phyloP scores from a whole-genome alignment of 2,329 filamentous ascomycete species.

The Elsinoe necatrix region DNA sequence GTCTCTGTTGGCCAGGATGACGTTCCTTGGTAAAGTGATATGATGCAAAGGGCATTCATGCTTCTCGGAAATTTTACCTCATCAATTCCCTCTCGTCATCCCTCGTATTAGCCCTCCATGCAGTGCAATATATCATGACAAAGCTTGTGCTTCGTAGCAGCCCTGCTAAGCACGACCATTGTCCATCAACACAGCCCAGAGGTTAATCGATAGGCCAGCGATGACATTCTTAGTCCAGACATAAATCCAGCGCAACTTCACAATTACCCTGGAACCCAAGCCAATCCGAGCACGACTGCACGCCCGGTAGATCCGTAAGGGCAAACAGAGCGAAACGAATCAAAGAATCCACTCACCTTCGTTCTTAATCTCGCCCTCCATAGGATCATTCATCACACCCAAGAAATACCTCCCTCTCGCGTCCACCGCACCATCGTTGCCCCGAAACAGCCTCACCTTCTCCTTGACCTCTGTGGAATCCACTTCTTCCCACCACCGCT shows the following conservation, averaged over 20 bases:
- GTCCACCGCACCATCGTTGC: constrained; percentile 78
- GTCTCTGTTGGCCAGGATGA: neutral
- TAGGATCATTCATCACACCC: constrained; percentile 75
- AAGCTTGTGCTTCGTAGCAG: neutral
- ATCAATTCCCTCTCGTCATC: neutral
- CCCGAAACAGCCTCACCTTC: constrained; percentile 44
- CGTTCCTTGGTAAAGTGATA: neutral
- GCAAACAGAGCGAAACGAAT: neutral
- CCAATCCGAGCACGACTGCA: too few species aligned
- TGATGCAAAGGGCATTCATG: neutral
- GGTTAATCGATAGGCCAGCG: too few species aligned
- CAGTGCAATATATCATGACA: neutral
- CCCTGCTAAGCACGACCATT: neutral
- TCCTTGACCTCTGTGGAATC: constrained; percentile 35
- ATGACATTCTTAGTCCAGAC: neutral
- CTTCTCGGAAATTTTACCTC: neutral
- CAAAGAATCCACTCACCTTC: constrained; percentile 2
- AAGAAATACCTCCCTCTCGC: constrained; percentile 75
- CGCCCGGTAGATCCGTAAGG: too few species aligned
- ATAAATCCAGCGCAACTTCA: neutral
- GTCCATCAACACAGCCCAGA: neutral
- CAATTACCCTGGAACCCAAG: neutral
- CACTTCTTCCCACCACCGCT: constrained; percentile 46
- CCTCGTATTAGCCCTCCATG: neutral
- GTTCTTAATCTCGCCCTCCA: constrained; percentile 11